A percentile compares a stretch with the other conserved stretches of the same genome.
Evolutionary conservation across 805 yeast genomes (phyloP).

Genomic region (Tetrapisispora pingtungensis): DNA sequence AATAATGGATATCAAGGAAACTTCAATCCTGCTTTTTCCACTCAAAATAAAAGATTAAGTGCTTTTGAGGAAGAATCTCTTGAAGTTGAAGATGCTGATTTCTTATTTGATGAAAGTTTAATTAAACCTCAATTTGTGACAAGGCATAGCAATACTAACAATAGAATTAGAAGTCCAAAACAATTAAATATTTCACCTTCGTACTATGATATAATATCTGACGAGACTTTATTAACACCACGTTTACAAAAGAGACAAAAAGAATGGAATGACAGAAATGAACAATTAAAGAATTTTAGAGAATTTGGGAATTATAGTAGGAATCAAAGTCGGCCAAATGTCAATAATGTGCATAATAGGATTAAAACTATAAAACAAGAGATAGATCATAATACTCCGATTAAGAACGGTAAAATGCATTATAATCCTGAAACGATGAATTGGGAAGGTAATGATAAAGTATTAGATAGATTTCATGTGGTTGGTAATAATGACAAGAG

Average conservation of each 20-base stretch:
- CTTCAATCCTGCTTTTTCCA: background rate
- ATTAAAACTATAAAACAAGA: constrained; percentile 28
- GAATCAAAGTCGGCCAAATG: background rate
- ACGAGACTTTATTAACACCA: constrained; percentile 22
- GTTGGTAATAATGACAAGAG: constrained; percentile 16
- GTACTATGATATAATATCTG: constrained; percentile 20
- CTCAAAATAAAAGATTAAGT: background rate
- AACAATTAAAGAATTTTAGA: constrained; percentile 16
- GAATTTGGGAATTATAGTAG: constrained; percentile 5
- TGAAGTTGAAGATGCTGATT: constrained; percentile 13
- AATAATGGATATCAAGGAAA: background rate
- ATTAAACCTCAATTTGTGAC: constrained; percentile 22
- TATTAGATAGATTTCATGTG: constrained; percentile 18
- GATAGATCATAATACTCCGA: constrained; percentile 27
- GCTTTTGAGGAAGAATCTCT: constrained; percentile 6
- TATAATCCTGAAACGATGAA: constrained; percentile 24
- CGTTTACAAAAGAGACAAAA: constrained; percentile 19
- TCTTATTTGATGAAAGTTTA: constrained; percentile 17
- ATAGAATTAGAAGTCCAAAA: background rate
- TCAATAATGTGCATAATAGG: constrained; percentile 6
- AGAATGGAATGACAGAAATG: constrained; percentile 12
- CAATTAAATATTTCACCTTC: constrained; percentile 19
- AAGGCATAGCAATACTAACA: constrained; percentile 2
- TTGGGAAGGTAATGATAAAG: constrained; percentile 26
- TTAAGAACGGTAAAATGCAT: constrained; percentile 23